Evolutionary conservation across 1,284 basidiomycete genomes (phyloP).

Genomic region (Schizophyllum commune): DNA sequence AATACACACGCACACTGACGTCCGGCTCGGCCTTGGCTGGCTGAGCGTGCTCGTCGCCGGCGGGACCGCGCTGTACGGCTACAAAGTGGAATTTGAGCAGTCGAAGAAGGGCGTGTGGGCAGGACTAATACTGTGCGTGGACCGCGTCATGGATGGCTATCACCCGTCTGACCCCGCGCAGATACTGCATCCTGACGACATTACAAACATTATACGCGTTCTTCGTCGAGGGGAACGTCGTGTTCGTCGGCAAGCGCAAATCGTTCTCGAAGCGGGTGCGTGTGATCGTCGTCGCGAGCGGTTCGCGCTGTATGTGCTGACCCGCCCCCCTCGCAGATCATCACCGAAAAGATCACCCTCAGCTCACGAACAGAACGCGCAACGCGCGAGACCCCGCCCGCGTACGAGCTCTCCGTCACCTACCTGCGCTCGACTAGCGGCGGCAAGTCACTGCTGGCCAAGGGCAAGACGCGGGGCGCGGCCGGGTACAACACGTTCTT

Average conservation of each 20-base stretch:
- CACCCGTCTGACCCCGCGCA: conserved; percentile 21
- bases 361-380: conserved; percentile 46
- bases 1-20: conserved; percentile 79
- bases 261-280: conserved; percentile 74
- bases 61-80: conserved; percentile 78
- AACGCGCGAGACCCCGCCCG: conserved; percentile 35
- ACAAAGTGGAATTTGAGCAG: conserved; percentile 79
- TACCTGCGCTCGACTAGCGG: conserved; percentile 70
- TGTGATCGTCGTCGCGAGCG: conserved; percentile 8
- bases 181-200: conserved; percentile 66
- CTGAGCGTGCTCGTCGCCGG: conserved; percentile 72
- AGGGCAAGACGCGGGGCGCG: conserved; percentile 45
- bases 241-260: conserved; percentile 80
- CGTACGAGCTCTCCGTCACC: conserved; percentile 53
- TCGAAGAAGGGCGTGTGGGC: conserved; percentile 74
- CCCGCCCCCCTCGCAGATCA: conserved; percentile 43
- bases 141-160: conserved; percentile 1
- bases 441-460: conserved; percentile 69
- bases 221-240: conserved; percentile 71
- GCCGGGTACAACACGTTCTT: conserved; percentile 62
- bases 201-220: conserved; percentile 72
- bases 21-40: conserved; percentile 80
- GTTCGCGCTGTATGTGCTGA: not conserved
- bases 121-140: conserved; percentile 65
- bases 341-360: conserved; percentile 74